Evolutionary conservation across 345 rosid species (phyloP), one percentile per base, ranked within the genome.

Genomic region (Cardamine occulta): DNA sequence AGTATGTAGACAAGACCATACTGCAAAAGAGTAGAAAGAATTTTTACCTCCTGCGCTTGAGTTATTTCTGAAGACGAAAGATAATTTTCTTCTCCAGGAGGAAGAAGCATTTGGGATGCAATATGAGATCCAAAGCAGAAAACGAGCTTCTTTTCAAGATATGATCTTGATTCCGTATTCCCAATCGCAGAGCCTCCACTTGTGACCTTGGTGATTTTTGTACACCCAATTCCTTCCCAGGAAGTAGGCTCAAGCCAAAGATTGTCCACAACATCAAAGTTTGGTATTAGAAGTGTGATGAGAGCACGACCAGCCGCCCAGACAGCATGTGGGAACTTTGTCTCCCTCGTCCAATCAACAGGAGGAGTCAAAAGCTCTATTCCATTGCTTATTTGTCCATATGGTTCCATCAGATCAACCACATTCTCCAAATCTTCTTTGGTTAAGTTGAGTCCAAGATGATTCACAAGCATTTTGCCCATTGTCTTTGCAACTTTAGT

Each of bases 241-340:
- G 96, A 87, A 80, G 73, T 82, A 34, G 98, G 97, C 79, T 93
- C 97, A 83, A 93, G 86, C 98, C 98, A 93, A 62, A 93, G 70
- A 78, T 86, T 87, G 73, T 93, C 96, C 23, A 93, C 97, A 29
- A 80, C 78, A 76, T 89, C 98, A 26, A 87, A 93, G 75, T 89
- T 93, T 49, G 98, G 98, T 61, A 91, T 84, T 26, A 91, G 73
- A 81, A 84, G 84, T 32, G 96, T 83, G 39, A 89, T 88, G 42
- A 93, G 94, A 68, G 92, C 93, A 79, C 93, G 92, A 31, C 98
- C 98, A 82, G 93, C 94, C 71, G 96, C 97, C 98, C 96, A 93
- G 58, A 93, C 91, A 72, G 96, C 93, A 84, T 91, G 98, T 24
- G 96, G 93, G 71, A 86, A 88, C 83, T 93, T 93, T 77, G 86